Base-by-base conservation (phyloP, 78 protist species). In the Cavenderia fasciculata region DNA sequence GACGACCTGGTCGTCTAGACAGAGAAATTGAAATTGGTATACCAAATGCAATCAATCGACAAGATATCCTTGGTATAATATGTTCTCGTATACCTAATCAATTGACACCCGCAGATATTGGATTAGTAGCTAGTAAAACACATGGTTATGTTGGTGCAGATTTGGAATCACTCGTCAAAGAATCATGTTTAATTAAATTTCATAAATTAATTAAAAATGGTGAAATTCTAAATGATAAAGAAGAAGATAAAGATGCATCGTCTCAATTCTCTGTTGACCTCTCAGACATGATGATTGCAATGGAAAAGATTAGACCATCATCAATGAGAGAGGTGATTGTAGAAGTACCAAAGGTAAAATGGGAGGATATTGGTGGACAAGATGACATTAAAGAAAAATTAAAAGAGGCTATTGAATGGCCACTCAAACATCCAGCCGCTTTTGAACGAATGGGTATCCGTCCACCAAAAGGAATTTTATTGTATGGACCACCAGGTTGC, bases 291-390 rank as follows among this genome's bases (percentile, higher is more conserved):
- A 8, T 41, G 16, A 2, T 18, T 5, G 93, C 74, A 65, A 57
- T 74, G 46, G 27, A n/a, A 1, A 21, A 43, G 31, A 62, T 86
- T 23, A 63, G 38, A 65, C 94, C 95, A 43, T 54, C 82, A 14
- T 89, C 94, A n/a, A 74, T 77, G 87, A 87, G 96, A 47, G 94
- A 84, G 21, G 70, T 62, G 5, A 66, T 87, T 14, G 82, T 93
- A 21, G 84, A 79, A 38, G 57, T 97, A 1, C 96, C 96, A 16
- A 52, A 43, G 7, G 96, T 97, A 34, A 19, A 41, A 18, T 99
- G 99, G 99, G 27, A 23, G 0, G 99, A 97, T 74, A 96, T 99
- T 47, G 99, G 99, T 23, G 99, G 99, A 7, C 94, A 92, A 40
- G 90, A 25, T n/a, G 88, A 82, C 3, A 96, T 69, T 68, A 98